These are phyloP conservation scores for Cyberlindnera mrakii DNA, from an alignment of 805 yeast genomes.

Conservation along the genomic window DNA sequence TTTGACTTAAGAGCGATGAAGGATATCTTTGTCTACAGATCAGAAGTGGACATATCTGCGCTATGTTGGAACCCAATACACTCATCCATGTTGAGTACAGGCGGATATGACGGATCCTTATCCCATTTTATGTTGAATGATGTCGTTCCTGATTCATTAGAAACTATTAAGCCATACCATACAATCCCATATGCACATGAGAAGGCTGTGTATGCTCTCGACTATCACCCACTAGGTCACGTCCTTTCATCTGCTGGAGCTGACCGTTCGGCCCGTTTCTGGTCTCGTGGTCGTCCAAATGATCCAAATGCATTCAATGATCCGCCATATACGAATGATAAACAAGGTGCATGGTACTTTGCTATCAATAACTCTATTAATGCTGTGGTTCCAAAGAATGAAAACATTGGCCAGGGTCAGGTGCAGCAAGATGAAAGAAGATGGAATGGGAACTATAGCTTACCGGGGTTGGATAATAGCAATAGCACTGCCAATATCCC, in stretches of 20 bases:
- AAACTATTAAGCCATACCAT: conserved; percentile 43
- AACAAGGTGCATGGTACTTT: conserved; percentile 51
- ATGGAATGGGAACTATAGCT: not conserved
- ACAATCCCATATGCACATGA: conserved; percentile 89
- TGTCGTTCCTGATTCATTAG: conserved; percentile 28
- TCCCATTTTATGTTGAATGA: conserved; percentile 65
- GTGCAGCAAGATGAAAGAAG: not conserved
- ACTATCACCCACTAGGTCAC: conserved; percentile 94
- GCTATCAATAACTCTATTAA: conserved; percentile 33
- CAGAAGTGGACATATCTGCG: conserved; percentile 80
- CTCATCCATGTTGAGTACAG: conserved; percentile 71
- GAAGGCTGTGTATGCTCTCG: conserved; percentile 82
- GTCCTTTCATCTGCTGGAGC: conserved; percentile 87
- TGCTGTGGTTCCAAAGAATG: conserved; percentile 28
- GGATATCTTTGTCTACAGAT: conserved; percentile 65
- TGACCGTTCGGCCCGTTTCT: conserved; percentile 86
- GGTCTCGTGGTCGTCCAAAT: conserved; percentile 90
- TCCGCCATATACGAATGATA: conserved; percentile 67
- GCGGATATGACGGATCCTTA: conserved; percentile 85
- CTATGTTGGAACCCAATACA: conserved; percentile 93
- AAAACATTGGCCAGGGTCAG: conserved; percentile 19
- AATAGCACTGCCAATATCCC: conserved; percentile 4
- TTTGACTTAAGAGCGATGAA: conserved; percentile 86
- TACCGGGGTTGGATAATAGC: conserved; percentile 6
- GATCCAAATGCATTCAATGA: conserved; percentile 81